Conservation (phyloP, 106 monocot genomes). For the Posidonia australis region DNA sequence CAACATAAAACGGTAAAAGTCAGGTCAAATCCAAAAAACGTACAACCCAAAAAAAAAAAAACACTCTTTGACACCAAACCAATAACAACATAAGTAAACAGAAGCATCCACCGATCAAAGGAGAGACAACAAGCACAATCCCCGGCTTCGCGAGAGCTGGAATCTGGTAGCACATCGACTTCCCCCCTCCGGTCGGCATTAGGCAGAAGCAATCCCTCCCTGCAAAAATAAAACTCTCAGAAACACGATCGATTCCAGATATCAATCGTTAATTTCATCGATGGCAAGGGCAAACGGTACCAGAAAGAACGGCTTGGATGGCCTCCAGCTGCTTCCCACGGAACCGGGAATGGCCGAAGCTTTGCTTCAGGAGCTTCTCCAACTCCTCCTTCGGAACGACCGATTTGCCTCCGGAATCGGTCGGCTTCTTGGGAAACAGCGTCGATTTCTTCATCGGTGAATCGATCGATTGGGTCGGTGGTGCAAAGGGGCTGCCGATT, state of each 20-base stretch:
- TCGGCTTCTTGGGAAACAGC: conserved; percentile 17
- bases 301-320: conserved; percentile 69
- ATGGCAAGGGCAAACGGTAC: conserved; percentile 14
- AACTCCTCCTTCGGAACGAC: conserved; percentile 31
- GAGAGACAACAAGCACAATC: conserved; percentile 87
- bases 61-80: not conserved
- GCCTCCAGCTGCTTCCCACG: conserved; percentile 82
- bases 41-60: not conserved
- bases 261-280: too few relatives aligned
- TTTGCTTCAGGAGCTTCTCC: conserved; percentile 36
- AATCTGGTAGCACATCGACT: conserved; percentile 97
- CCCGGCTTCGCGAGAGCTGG: conserved; percentile 72
- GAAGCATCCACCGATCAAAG: conserved; percentile 63
- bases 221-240: conserved; percentile 7
- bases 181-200: conserved; percentile 96
- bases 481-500: too few relatives aligned
- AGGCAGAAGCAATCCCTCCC: conserved; percentile 98
- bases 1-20: not conserved
- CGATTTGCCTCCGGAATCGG: conserved; percentile 2
- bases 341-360: conserved; percentile 67
- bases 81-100: not conserved
- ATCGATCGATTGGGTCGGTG: not conserved
- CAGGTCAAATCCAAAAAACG: not conserved
- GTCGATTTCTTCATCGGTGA: conserved; percentile 48
- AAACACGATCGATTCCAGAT: too few relatives aligned